phyloP scores from a whole-genome alignment of 345 rosid genomes.

The Murraya paniculata region DNA sequence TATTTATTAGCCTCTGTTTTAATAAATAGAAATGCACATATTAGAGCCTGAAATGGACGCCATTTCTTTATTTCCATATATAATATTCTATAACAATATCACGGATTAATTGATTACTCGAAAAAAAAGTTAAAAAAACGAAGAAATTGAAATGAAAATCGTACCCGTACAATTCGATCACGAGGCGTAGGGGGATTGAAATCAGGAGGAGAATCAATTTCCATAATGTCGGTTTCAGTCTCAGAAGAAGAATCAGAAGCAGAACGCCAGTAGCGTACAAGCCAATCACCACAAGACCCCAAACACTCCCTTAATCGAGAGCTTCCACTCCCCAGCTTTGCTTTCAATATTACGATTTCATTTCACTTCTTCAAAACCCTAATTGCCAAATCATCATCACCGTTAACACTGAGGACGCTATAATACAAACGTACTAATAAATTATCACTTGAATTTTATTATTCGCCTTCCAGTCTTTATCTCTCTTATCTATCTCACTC shows the following conservation, averaged over 20 bases:
- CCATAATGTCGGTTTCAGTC: slow-evolving; percentile 38
- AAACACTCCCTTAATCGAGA: slow-evolving; percentile 50
- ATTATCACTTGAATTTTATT: not conserved
- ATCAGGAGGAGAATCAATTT: slow-evolving; percentile 42
- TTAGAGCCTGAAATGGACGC: not conserved
- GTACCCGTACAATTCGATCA: slow-evolving; percentile 54
- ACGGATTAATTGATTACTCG: not conserved
- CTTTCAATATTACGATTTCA: slow-evolving; percentile 12
- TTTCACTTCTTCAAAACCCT: slow-evolving; percentile 1
- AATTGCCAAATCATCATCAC: not conserved
- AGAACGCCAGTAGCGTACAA: slow-evolving; percentile 36
- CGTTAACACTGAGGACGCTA: not conserved
- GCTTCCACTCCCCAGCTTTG: slow-evolving; percentile 61
- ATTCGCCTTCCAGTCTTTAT: not conserved
- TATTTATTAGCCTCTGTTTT: slow-evolving; percentile 62
- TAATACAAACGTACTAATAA: not conserved
- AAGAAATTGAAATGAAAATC: not conserved
- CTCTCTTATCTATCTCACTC: too few relatives aligned
- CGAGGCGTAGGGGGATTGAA: slow-evolving; percentile 34
- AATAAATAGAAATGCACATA: slow-evolving; percentile 6
- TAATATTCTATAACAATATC: not conserved
- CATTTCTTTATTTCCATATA: not conserved
- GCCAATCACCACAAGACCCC: slow-evolving; percentile 47
- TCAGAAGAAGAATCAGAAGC: not conserved
- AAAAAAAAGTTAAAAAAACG: not conserved